Evolutionary conservation across 768 basidiomycete genomes (phyloP).

Genomic region (Termitomyces titanicus): DNA sequence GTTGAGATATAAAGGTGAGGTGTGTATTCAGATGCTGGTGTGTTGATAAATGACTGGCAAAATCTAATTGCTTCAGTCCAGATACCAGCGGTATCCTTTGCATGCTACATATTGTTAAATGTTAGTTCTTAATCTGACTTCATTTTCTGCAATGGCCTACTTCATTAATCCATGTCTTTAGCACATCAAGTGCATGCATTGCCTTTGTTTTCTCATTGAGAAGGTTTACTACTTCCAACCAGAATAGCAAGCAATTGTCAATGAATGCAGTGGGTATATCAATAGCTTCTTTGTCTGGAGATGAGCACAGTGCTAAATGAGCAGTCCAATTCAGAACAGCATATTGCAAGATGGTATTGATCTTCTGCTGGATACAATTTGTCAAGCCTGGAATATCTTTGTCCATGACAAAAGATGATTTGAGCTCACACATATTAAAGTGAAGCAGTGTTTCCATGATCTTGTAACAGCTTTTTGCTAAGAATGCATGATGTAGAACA

Average conservation of each 20-base stretch:
- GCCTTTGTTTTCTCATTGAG: neutral
- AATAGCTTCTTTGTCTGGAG: neutral
- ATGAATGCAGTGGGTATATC: neutral
- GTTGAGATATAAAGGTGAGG: neutral
- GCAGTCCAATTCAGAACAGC: neutral
- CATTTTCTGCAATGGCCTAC: neutral
- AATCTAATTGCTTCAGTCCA: neutral
- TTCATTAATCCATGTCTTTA: neutral
- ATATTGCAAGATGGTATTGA: neutral
- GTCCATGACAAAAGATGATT: neutral
- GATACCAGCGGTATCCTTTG: neutral
- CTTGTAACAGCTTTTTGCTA: neutral
- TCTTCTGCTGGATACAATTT: neutral
- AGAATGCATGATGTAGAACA: neutral
- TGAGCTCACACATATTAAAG: neutral
- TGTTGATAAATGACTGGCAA: neutral
- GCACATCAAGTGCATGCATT: neutral
- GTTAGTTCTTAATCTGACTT: neutral
- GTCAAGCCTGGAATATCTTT: neutral
- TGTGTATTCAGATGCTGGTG: neutral
- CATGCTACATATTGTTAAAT: neutral
- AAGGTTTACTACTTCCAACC: neutral
- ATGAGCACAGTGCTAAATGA: neutral
- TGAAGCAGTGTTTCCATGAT: neutral
- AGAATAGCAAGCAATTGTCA: neutral